Evolutionary conservation across 768 basidiomycete species (phyloP).

Genomic region (Amanita subjunquillea): DNA sequence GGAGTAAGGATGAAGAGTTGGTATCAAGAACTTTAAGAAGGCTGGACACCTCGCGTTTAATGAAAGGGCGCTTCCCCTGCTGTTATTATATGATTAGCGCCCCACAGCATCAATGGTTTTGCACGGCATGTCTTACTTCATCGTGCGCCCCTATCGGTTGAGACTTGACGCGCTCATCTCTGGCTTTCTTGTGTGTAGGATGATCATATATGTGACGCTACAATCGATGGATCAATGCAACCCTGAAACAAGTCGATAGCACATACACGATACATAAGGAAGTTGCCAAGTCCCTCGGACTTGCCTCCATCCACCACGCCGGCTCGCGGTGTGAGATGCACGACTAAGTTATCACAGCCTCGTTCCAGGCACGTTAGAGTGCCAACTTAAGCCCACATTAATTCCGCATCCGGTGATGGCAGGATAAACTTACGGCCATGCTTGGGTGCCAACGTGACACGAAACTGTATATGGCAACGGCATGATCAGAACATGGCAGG

Average conservation of each 20-base stretch:
- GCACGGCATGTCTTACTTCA: constrained; percentile 3
- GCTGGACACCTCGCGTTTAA: constrained; percentile 1
- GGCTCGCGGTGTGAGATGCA: constrained; percentile 21
- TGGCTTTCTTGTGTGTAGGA: constrained; percentile 16
- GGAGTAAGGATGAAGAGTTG: constrained; percentile 1
- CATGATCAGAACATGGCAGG: neutral
- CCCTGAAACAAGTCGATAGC: neutral
- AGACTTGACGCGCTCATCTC: constrained; percentile 16
- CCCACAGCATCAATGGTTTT: neutral
- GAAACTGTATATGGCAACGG: constrained; percentile 19
- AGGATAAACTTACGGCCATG: constrained; percentile 26
- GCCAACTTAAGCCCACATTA: constrained; percentile 23
- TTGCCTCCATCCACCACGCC: constrained; percentile 28
- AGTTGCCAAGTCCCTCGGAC: constrained; percentile 32
- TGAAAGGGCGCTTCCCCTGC: neutral
- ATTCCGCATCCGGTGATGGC: neutral
- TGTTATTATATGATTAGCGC: constrained; percentile 3
- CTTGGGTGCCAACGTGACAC: constrained; percentile 23
- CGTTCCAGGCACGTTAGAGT: constrained; percentile 33
- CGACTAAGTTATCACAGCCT: constrained; percentile 24
- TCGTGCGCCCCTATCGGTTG: constrained; percentile 4
- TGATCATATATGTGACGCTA: constrained; percentile 21
- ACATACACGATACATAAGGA: constrained; percentile 37
- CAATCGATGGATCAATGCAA: constrained; percentile 2
- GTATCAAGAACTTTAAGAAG: constrained; percentile 6